Evolutionary conservation across 805 yeast species (phyloP), one percentile per base, ranked within the genome.

Genomic region (Saturnispora bothae): DNA sequence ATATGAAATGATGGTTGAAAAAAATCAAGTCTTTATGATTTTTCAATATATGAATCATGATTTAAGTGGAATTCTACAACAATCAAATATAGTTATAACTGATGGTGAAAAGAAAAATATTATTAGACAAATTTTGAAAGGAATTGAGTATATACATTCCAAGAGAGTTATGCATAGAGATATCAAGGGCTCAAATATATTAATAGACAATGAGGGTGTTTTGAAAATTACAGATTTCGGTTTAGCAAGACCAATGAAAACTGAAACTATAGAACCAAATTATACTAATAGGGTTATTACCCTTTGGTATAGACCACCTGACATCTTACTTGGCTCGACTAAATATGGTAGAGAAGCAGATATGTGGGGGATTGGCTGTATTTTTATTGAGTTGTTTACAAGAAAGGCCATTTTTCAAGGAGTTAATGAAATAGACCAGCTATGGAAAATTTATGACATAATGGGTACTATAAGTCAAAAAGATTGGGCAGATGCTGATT

Each of bases 221-320:
- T 56, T 83, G 38, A 78, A 78, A 54, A 78, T 83, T 38, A 83
- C 92, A 0, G 94, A 83, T 61, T 83, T 83, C 59, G 94, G 94
- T 1, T 63, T 83, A 39, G 94, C 94, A 0, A 64, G 92, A 49
- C 74, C 73, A 38, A 78, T 83, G 83, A 78, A 76, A 50, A 65
- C 63, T 43, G 55, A 61, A 3, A 66, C 68, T 7, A 72, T 71
- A 34, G 65, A 71, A 16, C 82, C 83, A 3, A 92, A 86, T 49
- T 89, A 89, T 59, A 89, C 98, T 2, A 92, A 92, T 56, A 64
- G 98, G 40, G 97, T 92, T 29, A 92, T 92, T 38, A 92, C 98
- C 0, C 64, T 92, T 28, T 92, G 98, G 98, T 89, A 92, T 57
- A 71, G 98, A 42, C 98, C 98, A 1, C 97, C 97, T 0, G 98